These are phyloP conservation scores for Fusarium torulosum DNA, from an alignment of 2,329 filamentous ascomycete species.

Conservation along the genomic window DNA sequence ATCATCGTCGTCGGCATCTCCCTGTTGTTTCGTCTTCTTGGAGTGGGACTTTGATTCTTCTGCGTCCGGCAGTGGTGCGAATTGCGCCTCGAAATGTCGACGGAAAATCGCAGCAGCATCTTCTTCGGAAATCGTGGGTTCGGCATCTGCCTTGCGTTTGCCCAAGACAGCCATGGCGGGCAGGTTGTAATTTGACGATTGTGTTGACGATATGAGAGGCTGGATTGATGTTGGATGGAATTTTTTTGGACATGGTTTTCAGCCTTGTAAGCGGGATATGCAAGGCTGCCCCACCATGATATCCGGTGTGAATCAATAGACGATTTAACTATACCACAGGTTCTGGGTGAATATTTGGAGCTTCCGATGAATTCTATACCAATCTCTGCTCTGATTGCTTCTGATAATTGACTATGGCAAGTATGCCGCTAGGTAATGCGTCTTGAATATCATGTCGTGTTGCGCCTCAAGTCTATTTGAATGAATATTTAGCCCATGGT, in stretches of 20 bases:
- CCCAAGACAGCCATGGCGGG: constrained; percentile 60
- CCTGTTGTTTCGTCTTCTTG: constrained; percentile 47
- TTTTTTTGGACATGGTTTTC: constrained; percentile 38
- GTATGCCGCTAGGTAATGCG: neutral
- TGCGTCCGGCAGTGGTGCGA: constrained; percentile 73
- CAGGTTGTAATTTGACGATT: neutral
- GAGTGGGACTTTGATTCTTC: constrained; percentile 45
- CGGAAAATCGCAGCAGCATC: constrained; percentile 81
- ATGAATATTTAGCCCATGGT: constrained; percentile 40
- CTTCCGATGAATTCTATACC: neutral
- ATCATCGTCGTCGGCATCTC: constrained; percentile 44
- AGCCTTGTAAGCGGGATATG: constrained; percentile 42
- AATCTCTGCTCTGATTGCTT: neutral
- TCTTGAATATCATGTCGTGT: neutral
- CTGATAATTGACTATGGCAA: neutral
- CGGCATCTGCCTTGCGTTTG: constrained; percentile 61
- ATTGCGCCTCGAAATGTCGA: constrained; percentile 88
- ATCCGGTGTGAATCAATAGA: neutral
- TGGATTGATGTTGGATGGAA: constrained; percentile 22
- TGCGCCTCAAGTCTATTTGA: neutral
- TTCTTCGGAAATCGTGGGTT: constrained; percentile 55
- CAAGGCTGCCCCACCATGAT: constrained; percentile 47
- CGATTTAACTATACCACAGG: neutral
- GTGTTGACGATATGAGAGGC: constrained; percentile 8
- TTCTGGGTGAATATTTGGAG: neutral